Evolutionary conservation across 352 stramenopile species (phyloP), one percentile per base, ranked within the genome.

Genomic region (Globisporangium canariense): DNA sequence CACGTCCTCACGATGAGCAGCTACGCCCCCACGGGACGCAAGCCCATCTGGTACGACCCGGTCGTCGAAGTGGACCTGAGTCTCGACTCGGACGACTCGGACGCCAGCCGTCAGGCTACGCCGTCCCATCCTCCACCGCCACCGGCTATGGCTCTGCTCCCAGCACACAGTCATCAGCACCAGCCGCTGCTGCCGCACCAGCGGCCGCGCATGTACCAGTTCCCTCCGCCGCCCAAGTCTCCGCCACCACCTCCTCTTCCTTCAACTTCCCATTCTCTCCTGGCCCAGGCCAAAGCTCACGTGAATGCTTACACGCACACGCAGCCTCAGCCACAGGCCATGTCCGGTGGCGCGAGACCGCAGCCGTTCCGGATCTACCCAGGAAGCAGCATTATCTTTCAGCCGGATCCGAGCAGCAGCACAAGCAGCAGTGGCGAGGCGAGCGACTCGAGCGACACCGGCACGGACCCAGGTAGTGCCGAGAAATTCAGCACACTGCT

Each of bases 381-480:
- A n/a, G 53, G 62, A 8, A 67, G 52, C 32, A 62, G 53, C 41
- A 57, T 67, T 45, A 62, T 67, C 45, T 57, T 67, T 45, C 30
- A 61, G 45, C 62, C 62, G 13, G 45, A 62, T 43, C 62, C 53
- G 13, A 67, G 62, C 53, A 68, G 63, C 56, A 60, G 46, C 13
- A 54, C 50, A 22, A 64, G 56, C 63, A 68, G 63, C 63, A 68
- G 63, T 16, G 63, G 47, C 25, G 63, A 68, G n/a, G 58, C 36
- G n/a, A 82, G 75, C 40, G 74, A 81, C 58, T 77, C 71, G 8
- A 68, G 64, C n/a, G 77, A 73, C 53, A 67, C 51, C 6, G 62
- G 40, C 20, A 78, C 75, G 1, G 75, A 82, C 60, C 50, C 49
- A 3, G 56, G 64, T 36, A 53, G 49, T 18, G 41, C 36, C 0